These are phyloP conservation scores for Podospora anserina DNA, from an alignment of 495 filamentous ascomycete species.

Conservation along the genomic window DNA sequence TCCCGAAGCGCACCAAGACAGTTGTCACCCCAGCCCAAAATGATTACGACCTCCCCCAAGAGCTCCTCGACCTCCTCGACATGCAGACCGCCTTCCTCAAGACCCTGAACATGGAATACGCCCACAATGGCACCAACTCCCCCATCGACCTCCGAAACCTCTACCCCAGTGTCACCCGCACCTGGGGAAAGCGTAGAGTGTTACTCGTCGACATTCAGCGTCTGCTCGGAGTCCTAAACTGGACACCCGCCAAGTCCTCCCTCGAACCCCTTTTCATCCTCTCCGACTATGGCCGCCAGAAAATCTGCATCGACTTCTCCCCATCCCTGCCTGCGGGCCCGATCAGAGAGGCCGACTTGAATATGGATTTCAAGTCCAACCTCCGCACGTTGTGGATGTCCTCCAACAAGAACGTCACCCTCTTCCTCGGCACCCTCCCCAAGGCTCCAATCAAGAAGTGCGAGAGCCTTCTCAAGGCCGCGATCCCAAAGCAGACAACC, in stretches of 20 bases:
- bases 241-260: slow-evolving; percentile 19
- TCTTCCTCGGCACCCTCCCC: slow-evolving; percentile 55
- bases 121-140: slow-evolving; percentile 60
- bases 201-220: slow-evolving; percentile 56
- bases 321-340: slow-evolving; percentile 34
- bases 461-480: slow-evolving; percentile 42
- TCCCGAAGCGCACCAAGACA: slow-evolving; percentile 31
- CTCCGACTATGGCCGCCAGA: slow-evolving; percentile 57
- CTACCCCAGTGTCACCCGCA: slow-evolving; percentile 51
- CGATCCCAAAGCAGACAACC: slow-evolving; percentile 54
- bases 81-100: slow-evolving; percentile 58
- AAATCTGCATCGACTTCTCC: slow-evolving; percentile 44
- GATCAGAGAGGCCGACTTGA: slow-evolving; percentile 55
- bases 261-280: slow-evolving; percentile 44
- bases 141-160: slow-evolving; percentile 59
- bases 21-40: slow-evolving; percentile 26
- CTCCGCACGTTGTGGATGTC: slow-evolving; percentile 48
- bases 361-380: slow-evolving; percentile 50
- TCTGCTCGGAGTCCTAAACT: slow-evolving; percentile 52
- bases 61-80: slow-evolving; percentile 54
- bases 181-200: slow-evolving; percentile 61
- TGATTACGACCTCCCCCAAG: slow-evolving; percentile 45
- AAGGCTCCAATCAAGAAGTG: slow-evolving; percentile 50
- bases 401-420: slow-evolving; percentile 17
- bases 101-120: slow-evolving; percentile 56